These are phyloP conservation scores for Apiospora aurea DNA, from an alignment of 2,329 filamentous ascomycete genomes.

Conservation along the genomic window DNA sequence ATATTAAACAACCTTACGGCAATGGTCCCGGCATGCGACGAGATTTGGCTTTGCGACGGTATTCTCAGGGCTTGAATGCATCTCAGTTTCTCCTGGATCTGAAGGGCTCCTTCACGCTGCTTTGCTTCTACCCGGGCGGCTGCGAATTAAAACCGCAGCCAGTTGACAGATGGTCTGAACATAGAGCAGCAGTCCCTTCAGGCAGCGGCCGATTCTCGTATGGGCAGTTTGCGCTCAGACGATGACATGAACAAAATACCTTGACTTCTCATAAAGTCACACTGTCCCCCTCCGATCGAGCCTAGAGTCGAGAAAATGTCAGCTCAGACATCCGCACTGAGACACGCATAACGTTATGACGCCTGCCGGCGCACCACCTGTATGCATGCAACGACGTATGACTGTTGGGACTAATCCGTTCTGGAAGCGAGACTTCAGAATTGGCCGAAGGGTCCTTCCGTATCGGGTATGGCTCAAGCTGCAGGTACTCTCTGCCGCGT, in stretches of 20 bases:
- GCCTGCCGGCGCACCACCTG: neutral
- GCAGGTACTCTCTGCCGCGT: conserved; percentile 23
- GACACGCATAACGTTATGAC: conserved; percentile 8
- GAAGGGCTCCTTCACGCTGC: neutral
- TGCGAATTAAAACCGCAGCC: neutral
- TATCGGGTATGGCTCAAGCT: conserved; percentile 22
- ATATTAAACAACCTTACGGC: conserved; percentile 8
- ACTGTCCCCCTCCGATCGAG: neutral
- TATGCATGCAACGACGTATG: conserved; percentile 2
- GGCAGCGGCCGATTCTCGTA: neutral
- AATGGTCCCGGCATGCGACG: conserved; percentile 9
- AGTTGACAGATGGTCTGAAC: neutral
- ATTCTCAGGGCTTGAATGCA: neutral
- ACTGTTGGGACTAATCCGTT: neutral
- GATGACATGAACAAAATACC: neutral
- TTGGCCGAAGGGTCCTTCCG: conserved; percentile 10
- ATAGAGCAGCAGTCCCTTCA: neutral
- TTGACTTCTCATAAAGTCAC: conserved; percentile 2
- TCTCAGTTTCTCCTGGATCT: neutral
- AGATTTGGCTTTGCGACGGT: neutral
- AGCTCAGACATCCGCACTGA: conserved; percentile 1
- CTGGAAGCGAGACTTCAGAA: conserved; percentile 18
- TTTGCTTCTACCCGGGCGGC: neutral
- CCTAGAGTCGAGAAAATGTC: neutral
- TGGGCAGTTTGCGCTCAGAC: neutral